These are phyloP conservation scores for Colletotrichum orbiculare DNA, from an alignment of 2,329 filamentous ascomycete species.

Conservation along the genomic window DNA sequence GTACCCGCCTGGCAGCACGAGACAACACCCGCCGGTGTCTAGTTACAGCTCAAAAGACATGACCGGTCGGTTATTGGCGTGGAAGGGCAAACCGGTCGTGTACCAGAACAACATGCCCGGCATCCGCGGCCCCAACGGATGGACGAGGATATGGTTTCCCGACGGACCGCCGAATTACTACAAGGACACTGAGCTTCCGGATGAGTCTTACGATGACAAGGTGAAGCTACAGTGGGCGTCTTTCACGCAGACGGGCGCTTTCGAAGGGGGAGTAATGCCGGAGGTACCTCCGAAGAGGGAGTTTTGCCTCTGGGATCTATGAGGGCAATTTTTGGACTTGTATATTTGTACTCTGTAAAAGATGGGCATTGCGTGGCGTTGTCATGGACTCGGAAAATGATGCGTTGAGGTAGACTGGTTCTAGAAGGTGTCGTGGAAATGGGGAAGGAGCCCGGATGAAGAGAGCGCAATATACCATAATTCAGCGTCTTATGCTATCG, in stretches of 20 bases:
- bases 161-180: constrained; percentile 74
- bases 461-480: too few relatives aligned
- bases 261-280: constrained; percentile 78
- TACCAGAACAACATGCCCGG: constrained; percentile 66
- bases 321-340: constrained; percentile 37
- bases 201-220: constrained; percentile 67
- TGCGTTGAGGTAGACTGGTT: too few relatives aligned
- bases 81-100: constrained; percentile 71
- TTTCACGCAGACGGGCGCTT: constrained; percentile 73
- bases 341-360: background rate
- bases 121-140: constrained; percentile 63
- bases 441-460: constrained; percentile 2
- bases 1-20: constrained; percentile 57
- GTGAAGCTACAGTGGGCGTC: constrained; percentile 72
- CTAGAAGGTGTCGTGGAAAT: too few relatives aligned
- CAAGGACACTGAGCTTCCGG: constrained; percentile 70
- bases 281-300: constrained; percentile 81
- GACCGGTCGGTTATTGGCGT: constrained; percentile 62
- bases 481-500: too few relatives aligned
- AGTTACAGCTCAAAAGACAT: constrained; percentile 56
- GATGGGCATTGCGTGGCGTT: constrained; percentile 34
- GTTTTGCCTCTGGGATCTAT: constrained; percentile 81
- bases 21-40: constrained; percentile 55
- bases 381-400: too few relatives aligned
- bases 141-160: constrained; percentile 78